Percentiles rank a stretch among this genome's conserved stretches.
phyloP scores from a whole-genome alignment of 495 filamentous ascomycete genomes.

The Xylaria cubensis region DNA sequence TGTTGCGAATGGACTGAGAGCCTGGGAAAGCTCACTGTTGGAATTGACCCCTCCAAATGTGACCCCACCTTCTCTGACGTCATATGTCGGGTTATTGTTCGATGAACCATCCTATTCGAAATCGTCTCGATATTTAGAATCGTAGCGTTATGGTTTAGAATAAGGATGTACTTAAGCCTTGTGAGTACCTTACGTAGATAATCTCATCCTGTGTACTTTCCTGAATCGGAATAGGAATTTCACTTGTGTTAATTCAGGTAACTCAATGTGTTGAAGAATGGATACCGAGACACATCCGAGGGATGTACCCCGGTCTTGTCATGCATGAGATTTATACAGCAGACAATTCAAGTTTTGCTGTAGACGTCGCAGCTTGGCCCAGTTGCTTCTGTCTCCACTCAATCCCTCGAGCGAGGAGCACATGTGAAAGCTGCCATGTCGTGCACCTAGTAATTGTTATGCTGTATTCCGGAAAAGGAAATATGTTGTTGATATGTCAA shows the following conservation, averaged over 20 bases:
- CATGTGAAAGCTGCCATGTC: background rate
- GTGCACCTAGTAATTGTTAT: background rate
- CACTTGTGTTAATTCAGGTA: too few species aligned
- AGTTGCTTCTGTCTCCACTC: slow-evolving; percentile 7
- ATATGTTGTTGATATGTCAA: slow-evolving; percentile 27
- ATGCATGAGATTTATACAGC: slow-evolving; percentile 7
- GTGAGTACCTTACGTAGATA: background rate
- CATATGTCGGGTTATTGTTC: background rate
- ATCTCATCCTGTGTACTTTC: too few species aligned
- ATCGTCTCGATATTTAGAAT: background rate
- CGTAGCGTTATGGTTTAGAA: background rate
- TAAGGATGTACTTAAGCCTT: background rate
- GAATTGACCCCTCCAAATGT: background rate
- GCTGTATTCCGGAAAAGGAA: slow-evolving; percentile 19
- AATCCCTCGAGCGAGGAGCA: background rate
- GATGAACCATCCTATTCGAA: background rate
- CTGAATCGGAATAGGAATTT: too few species aligned
- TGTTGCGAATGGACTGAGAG: background rate
- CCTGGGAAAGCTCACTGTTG: too few species aligned
- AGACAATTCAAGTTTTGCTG: background rate
- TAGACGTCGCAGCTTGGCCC: background rate
- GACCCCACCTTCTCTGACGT: background rate
- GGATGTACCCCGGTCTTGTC: slow-evolving; percentile 11
- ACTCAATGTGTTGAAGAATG: background rate
- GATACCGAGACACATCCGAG: background rate